Evolutionary conservation across 805 yeast genomes (phyloP).

Genomic region (Candida peoriensis): DNA sequence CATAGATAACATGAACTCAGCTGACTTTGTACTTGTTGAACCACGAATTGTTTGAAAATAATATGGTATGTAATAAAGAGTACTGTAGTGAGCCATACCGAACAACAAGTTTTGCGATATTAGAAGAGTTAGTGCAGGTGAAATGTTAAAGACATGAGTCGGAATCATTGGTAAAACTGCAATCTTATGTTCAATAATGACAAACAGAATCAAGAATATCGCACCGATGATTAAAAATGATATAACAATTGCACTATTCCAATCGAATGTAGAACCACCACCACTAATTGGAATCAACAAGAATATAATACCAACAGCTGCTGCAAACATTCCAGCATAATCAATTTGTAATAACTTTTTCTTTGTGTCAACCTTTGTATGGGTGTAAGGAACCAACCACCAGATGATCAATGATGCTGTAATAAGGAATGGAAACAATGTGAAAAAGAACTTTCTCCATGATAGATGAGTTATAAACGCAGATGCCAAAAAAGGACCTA

Average conservation of each 20-base stretch:
- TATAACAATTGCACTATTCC: conserved; percentile 45
- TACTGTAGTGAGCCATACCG: conserved; percentile 44
- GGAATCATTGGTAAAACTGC: conserved; percentile 54
- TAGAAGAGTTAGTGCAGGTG: conserved; percentile 30
- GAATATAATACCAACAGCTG: conserved; percentile 43
- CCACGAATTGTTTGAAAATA: conserved; percentile 25
- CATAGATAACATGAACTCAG: conserved; percentile 15
- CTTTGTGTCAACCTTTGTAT: conserved; percentile 29
- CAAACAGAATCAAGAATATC: conserved; percentile 34
- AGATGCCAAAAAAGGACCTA: conserved; percentile 55
- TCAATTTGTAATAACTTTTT: conserved; percentile 48
- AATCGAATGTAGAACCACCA: conserved; percentile 54
- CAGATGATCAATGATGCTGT: conserved; percentile 43
- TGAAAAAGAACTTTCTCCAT: conserved; percentile 48
- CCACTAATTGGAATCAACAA: conserved; percentile 51
- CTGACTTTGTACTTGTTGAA: conserved; percentile 10
- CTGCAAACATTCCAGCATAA: conserved; percentile 44
- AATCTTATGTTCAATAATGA: conserved; percentile 39
- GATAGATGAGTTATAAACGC: conserved; percentile 34
- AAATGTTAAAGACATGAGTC: conserved; percentile 34
- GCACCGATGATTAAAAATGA: conserved; percentile 40
- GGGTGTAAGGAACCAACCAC: conserved; percentile 33
- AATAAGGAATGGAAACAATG: conserved; percentile 37
- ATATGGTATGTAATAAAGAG: conserved; percentile 43
- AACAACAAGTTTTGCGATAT: conserved; percentile 40